A percentile compares a stretch with the other conserved stretches of the same genome.
phyloP scores from a whole-genome alignment of 495 filamentous ascomycete genomes.

The Tuber magnatum region DNA sequence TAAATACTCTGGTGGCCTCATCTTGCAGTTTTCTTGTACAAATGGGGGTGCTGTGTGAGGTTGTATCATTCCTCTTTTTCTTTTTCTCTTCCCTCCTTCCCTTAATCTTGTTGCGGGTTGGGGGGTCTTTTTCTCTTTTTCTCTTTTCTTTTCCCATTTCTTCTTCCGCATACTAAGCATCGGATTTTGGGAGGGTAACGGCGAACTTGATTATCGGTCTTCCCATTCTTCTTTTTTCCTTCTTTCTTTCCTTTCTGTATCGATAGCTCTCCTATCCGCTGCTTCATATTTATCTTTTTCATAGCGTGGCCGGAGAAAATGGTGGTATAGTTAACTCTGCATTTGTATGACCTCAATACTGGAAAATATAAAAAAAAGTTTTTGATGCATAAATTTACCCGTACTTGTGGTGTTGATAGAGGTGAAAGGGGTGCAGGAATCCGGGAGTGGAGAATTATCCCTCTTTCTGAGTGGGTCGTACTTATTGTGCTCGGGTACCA shows the following conservation, averaged over 20 bases:
- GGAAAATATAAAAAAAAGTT: not conserved
- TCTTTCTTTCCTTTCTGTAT: not conserved
- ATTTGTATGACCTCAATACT: not conserved
- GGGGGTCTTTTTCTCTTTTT: not conserved
- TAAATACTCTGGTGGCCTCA: slow-evolving; percentile 10
- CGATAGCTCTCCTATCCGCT: not conserved
- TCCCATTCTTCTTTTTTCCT: not conserved
- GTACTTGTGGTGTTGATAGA: not conserved
- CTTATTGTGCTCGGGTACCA: not conserved
- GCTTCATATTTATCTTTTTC: not conserved
- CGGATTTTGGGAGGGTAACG: not conserved
- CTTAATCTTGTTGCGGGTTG: not conserved
- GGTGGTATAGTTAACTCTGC: not conserved
- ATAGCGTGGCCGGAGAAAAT: not conserved
- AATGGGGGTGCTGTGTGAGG: not conserved
- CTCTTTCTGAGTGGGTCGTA: not conserved
- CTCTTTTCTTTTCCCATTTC: not conserved
- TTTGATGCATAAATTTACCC: not conserved
- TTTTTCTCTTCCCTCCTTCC: not conserved
- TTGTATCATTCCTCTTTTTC: not conserved
- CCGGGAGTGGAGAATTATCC: not conserved
- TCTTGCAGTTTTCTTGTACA: not conserved
- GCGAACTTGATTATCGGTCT: not conserved
- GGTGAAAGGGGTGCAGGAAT: not conserved
- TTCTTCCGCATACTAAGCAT: not conserved